Conservation (phyloP, 768 basidiomycete genomes). For the Lactarius deliciosus region DNA sequence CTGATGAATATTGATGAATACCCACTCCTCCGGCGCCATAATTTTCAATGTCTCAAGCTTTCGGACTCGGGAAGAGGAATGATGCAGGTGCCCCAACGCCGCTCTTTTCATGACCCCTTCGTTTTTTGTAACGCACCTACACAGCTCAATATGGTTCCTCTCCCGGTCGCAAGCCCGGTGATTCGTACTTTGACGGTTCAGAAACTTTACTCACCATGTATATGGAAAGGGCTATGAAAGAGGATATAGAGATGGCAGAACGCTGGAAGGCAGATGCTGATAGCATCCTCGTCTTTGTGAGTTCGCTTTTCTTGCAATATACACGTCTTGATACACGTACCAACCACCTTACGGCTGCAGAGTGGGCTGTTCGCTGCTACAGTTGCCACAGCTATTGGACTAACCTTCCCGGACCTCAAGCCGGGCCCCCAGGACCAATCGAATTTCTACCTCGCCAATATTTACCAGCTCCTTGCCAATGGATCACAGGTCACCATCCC, state of each 20-base stretch:
- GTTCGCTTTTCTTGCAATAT: neutral
- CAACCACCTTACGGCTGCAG: neutral
- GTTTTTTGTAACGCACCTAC: neutral
- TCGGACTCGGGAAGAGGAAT: neutral
- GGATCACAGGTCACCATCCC: constrained; percentile 1
- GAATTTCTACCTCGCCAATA: constrained; percentile 21
- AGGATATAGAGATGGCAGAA: neutral
- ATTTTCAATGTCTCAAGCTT: neutral
- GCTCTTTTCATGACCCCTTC: neutral
- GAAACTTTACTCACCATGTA: neutral
- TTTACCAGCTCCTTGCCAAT: constrained; percentile 13
- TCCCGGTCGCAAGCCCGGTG: neutral
- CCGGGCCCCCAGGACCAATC: constrained; percentile 15
- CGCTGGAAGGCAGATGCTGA: constrained; percentile 3
- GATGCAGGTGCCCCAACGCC: neutral
- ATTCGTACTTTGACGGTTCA: neutral
- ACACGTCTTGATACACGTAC: neutral
- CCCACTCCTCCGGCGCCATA: too few species aligned
- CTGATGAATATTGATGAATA: too few species aligned
- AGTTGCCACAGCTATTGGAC: constrained; percentile 17
- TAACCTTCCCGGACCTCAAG: constrained; percentile 21
- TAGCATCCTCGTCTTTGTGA: constrained; percentile 1
- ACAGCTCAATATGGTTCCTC: neutral
- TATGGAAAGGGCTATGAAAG: neutral
- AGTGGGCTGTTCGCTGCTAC: constrained; percentile 26